Base-by-base conservation (phyloP, 192 early-diverging fungal species). In the Coemansia sp. region DNA sequence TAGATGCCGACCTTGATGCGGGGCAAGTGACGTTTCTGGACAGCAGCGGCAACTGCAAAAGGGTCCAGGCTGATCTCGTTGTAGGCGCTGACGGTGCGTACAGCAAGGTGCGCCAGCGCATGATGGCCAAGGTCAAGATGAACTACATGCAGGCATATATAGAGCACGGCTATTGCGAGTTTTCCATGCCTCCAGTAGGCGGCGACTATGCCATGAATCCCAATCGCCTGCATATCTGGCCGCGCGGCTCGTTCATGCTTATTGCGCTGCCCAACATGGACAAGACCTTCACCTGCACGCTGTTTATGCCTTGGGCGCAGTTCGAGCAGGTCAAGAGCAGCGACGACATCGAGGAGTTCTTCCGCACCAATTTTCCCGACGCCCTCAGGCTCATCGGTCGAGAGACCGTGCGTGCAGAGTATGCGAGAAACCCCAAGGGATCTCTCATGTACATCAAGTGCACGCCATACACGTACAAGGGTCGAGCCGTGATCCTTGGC, bases 161-260 rank as follows among this genome's bases (percentile, higher is more conserved):
- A 59, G 88, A 91, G 62, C 89, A 93, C 58, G 90, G 80, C 8
- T 98, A 95, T 76, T 90, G 93, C 62, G 96, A 98, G 75, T 84
- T 98, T 57, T 89, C 83, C 30, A 95, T 98, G 72, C 87, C 88
- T 0, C 84, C 96, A 6, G 70, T 47, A 42, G 61, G 76, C 6
- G 86, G 84, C 10, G 84, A 88, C 14, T 97, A 88, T 79, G 86
- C 85, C 18, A 90, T 98, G 85, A 86, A 90, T 66, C 87, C 92
- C 2, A 84, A 93, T 67, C 94, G 97, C 58, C 83, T 98, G 55
- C 96, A 98, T 72, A 98, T 98, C 61, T 98, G 96, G 96, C 96
- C 96, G 8, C 83, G 91, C 9, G 88, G 95, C 59, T 89, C 90
- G 16, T 97, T 94, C 61, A 98, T 98, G 96, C 85, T 98, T 76